Evolutionary conservation across 2,329 filamentous ascomycete genomes (phyloP).

Genomic region (Trichoderma sp.): DNA sequence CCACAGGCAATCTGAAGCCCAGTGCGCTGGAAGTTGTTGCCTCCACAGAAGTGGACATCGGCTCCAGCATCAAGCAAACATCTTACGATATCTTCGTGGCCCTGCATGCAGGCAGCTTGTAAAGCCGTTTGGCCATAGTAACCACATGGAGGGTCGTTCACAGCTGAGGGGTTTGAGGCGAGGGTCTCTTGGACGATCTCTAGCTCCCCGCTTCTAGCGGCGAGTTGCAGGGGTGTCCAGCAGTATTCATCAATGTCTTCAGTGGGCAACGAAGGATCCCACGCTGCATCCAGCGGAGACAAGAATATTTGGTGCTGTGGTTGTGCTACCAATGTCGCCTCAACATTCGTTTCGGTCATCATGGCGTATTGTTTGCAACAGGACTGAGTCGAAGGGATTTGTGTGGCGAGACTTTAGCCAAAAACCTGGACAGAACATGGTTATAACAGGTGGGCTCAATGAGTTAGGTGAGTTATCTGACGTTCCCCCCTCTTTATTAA

Average conservation of each 20-base stretch:
- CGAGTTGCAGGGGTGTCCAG: conserved; percentile 36
- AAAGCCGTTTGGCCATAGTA: conserved; percentile 39
- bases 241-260: conserved; percentile 15
- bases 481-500: neutral
- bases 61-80: conserved; percentile 28
- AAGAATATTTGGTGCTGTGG: neutral
- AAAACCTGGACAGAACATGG: neutral
- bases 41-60: conserved; percentile 17
- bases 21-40: conserved; percentile 37
- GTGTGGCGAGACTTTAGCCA: neutral
- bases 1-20: conserved; percentile 39
- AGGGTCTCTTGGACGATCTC: conserved; percentile 27
- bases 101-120: conserved; percentile 34
- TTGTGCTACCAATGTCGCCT: neutral
- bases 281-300: conserved; percentile 6
- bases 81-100: conserved; percentile 27
- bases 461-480: neutral
- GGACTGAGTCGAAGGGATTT: neutral
- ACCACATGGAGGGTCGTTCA: conserved; percentile 32
- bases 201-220: conserved; percentile 33
- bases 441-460: neutral
- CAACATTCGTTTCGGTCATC: neutral
- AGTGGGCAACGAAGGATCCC: conserved; percentile 6
- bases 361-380: neutral
- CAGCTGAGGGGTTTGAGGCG: conserved; percentile 26